Conservation (phyloP, 768 basidiomycete genomes). For the Filobasidium wieringae region DNA sequence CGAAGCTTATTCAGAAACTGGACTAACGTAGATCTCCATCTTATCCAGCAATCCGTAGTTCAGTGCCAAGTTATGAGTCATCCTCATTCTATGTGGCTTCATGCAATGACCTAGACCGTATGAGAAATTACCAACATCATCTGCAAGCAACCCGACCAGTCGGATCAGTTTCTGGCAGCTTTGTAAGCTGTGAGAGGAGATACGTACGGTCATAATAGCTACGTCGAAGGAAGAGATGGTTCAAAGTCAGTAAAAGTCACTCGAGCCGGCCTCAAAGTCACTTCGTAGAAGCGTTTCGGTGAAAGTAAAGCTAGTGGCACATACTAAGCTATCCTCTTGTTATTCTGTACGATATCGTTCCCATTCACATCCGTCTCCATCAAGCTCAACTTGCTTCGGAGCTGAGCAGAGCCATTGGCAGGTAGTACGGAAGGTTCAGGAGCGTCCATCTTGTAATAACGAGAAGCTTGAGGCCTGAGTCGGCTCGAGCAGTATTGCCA, state of each 20-base stretch:
- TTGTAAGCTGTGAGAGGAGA: neutral
- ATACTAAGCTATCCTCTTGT: neutral
- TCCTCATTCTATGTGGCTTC: conserved; percentile 90
- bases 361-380: neutral
- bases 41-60: conserved; percentile 87
- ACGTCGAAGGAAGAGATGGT: neutral
- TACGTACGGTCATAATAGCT: conserved; percentile 14
- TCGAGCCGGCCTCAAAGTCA: neutral
- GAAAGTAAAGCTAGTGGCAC: neutral
- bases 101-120: conserved; percentile 84
- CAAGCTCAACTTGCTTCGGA: neutral
- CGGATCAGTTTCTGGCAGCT: neutral
- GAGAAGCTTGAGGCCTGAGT: neutral
- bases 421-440: neutral
- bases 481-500: no score
- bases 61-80: conserved; percentile 81
- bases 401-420: neutral
- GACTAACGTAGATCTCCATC: conserved; percentile 77
- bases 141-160: neutral
- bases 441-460: neutral
- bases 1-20: no score
- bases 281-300: neutral
- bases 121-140: conserved; percentile 53
- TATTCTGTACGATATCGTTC: neutral
- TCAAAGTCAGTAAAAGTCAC: no score